Base-by-base conservation (phyloP, 371 early-diverging fungal genomes). In the Chytridium lagenaria region DNA sequence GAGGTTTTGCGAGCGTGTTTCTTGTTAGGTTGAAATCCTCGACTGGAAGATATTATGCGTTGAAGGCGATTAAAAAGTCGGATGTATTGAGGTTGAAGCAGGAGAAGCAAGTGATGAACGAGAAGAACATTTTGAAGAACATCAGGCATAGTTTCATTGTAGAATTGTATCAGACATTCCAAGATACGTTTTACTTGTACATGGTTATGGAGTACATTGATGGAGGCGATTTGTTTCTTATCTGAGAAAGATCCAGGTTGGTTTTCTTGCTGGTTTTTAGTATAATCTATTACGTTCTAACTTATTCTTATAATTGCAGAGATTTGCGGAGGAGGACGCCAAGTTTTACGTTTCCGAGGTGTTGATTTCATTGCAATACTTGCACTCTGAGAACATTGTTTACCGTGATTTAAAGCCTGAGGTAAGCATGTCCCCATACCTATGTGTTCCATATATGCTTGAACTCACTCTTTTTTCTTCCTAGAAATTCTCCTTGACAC, bases 121-220 rank as follows among this genome's bases (percentile, higher is more conserved):
- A 86, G 69, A 87, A 87, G 77, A 78, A 80, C 64, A 84, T 86
- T 71, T 71, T 84, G 51, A 74, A 63, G 50, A 69, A 69, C 34
- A 66, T 85, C 34, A 78, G 84, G 23, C 81, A 79, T 71, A 68
- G 69, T 19, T 78, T 85, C 77, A 83, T 80, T 31, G 84, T 79
- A 39, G 82, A 80, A 70, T 71, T 76, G 61, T 86, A 70, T 72
- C 84, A 68, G 67, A 84, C 81, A 36, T 86, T 82, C 77, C 85
- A 85, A 64, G 79, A 80, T 61, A 66, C 78, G 12, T 74, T 74
- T 5, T 77, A 86, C 73, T 72, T 92, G 16, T 91, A 87, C 74
- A 88, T 89, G 85, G 71, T 90, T 16, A 87, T 90, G 87, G 92
- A 92, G 75, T 92, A 86, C 78, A 82, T 90, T 40, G 84, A 87